phyloP scores from a whole-genome alignment of 2,329 filamentous ascomycete genomes.

The Sporothrix phasma region DNA sequence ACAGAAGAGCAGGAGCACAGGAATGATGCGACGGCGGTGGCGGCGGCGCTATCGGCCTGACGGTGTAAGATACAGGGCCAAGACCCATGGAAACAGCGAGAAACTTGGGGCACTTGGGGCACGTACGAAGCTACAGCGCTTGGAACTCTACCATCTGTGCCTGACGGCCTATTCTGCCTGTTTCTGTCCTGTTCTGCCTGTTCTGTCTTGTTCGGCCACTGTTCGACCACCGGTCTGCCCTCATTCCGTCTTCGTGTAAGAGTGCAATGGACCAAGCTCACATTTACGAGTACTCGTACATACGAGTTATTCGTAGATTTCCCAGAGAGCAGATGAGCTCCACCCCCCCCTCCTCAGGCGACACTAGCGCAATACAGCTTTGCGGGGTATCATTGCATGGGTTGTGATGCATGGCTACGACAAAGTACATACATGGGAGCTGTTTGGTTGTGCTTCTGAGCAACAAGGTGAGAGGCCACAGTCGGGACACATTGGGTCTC shows the following conservation, averaged over 20 bases:
- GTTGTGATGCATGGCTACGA: neutral
- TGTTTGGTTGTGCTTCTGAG: neutral
- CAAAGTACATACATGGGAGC: neutral
- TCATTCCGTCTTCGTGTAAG: too few species aligned
- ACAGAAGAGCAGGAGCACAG: neutral
- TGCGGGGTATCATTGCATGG: conserved; percentile 16
- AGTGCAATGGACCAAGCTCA: neutral
- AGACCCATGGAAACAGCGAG: conserved; percentile 3
- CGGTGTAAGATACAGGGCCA: too few species aligned
- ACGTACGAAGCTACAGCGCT: neutral
- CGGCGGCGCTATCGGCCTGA: too few species aligned
- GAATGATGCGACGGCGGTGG: neutral
- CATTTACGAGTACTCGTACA: too few species aligned
- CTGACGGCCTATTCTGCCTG: too few species aligned
- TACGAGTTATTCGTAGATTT: too few species aligned
- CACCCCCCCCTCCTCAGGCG: neutral
- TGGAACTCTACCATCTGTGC: too few species aligned
- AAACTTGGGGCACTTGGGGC: neutral
- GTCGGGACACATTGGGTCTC: too few species aligned
- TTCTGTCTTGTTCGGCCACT: neutral
- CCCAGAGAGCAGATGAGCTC: neutral
- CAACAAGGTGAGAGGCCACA: neutral
- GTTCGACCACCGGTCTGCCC: too few species aligned
- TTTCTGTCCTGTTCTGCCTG: neutral
- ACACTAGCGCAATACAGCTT: conserved; percentile 10